Base-by-base conservation (phyloP, 2,329 filamentous ascomycete species). In the Biscogniauxia mediterranea region DNA sequence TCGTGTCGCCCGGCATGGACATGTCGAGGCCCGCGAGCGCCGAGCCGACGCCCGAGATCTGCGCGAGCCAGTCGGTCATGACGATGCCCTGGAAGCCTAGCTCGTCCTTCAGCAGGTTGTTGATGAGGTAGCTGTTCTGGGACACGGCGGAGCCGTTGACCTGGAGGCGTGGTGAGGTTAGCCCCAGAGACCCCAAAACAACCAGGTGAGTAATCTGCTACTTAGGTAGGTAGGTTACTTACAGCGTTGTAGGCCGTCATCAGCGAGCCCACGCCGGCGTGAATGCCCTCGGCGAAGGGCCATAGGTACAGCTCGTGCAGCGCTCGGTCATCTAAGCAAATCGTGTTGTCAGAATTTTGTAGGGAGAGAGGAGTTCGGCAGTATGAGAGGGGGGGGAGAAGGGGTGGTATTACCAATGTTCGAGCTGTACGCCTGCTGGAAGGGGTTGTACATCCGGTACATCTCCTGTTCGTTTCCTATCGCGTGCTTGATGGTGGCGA, bases 191-290 rank as follows among this genome's bases (percentile, higher is more conserved):
- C 23, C 2, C 2, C 23, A 23, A 23, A 3, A 5, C 23, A 23
- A 23, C 25, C 21, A 5, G 38, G 4, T n/a, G n/a, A n/a, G 52
- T 51, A 9, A 32, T n/a, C 20, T 54, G 17, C 5, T 23, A 23
- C 23, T 5, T 23, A 23, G 23, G 23, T 23, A 23, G 23, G 23
- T 23, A 23, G 56, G 17, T 5, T 51, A 62, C 69, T 53, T 63
- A 79, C 76, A 69, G 85, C 86, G 71, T 91, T 89, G 68, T 96
- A 96, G 1, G 87, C 85, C 72, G 91, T 93, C 92, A 96, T 96
- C 57, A 96, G 80, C 7, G 88, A 88, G 1, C 86, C 90, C 5
- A 93, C 91, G 25, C 92, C 92, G 13, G 90, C 91, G 63, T 84
- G 85, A 52, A 96, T 83, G 7, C 88, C 89, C 66, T 93, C 88